Evolutionary conservation across 352 stramenopile species (phyloP), one percentile per base, ranked within the genome.

Genomic region (Peronospora tabacina): DNA sequence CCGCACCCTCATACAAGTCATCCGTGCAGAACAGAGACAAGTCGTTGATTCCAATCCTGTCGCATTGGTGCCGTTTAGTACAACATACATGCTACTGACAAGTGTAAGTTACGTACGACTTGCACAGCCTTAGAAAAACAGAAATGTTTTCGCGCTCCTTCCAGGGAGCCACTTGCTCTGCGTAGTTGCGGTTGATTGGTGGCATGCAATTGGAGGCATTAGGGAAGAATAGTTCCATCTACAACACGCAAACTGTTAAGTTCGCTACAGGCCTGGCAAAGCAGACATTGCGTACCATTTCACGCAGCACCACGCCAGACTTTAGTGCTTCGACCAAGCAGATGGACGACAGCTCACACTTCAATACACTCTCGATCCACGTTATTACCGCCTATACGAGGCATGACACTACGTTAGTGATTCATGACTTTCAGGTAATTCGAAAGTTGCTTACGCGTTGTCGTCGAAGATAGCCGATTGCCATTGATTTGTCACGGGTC

Each of bases 141-240:
- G 77, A 82, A 36, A 90, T 91, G 45, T 91, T 90, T 47, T 91
- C 81, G 3, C 81, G 63, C 48, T 91, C 81, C 47, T 90, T 91
- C 81, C 81, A 91, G 26, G 81, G 78, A 22, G 81, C 81, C 76
- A 90, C 85, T 22, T 62, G 65, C 26, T 56, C 56, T 20, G 64
- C 75, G 66, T 90, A 91, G 5, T 70, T 82, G 16, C 81, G 77
- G 30, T 73, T 89, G 61, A 87, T 89, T 0, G 75, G 78, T n/a
- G 72, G 85, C 22, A 70, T 66, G 12, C 65, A 73, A 33, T 75
- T 68, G 26, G 61, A 71, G 11, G 50, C 49, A 7, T 75, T 61
- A 7, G 80, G 80, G 24, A 82, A 87, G 4, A 89, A 55, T 12
- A 68, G 74, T 42, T 65, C 62, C 50, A 88, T 66, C 65, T 84